These are phyloP conservation scores for Arabis alpina DNA, from an alignment of 345 rosid genomes.

Conservation along the genomic window DNA sequence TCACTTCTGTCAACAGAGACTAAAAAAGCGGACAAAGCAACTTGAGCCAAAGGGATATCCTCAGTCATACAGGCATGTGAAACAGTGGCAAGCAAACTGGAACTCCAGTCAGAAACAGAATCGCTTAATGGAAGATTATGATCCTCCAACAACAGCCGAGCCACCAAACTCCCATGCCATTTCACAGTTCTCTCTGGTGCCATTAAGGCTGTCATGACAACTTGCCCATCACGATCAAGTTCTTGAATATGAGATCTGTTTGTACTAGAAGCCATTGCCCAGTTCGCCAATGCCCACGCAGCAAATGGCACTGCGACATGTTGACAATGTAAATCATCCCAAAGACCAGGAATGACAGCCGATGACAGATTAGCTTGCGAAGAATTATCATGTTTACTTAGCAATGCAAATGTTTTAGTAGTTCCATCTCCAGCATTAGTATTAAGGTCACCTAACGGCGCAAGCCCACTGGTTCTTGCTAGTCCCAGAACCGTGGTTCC, in stretches of 20 bases:
- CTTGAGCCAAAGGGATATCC: constrained; percentile 77
- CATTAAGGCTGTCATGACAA: constrained; percentile 84
- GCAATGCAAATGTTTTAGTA: constrained; percentile 53
- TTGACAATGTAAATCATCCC: constrained; percentile 98
- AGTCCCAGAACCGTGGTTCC: constrained; percentile 91
- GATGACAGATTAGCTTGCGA: constrained; percentile 67
- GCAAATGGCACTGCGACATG: constrained; percentile 99
- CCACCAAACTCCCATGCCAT: constrained; percentile 99
- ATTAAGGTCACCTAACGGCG: constrained; percentile 54
- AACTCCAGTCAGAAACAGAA: constrained; percentile 92
- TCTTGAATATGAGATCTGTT: constrained; percentile 89
- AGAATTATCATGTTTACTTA: constrained; percentile 61
- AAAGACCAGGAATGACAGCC: constrained; percentile 93
- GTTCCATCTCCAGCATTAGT: constrained; percentile 41
- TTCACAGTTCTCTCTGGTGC: constrained; percentile 99
- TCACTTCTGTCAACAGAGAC: constrained; percentile 83
- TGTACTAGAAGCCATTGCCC: constrained; percentile 93
- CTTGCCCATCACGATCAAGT: constrained; percentile 84
- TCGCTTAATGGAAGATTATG: constrained; percentile 74
- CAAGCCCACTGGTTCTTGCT: constrained; percentile 62
- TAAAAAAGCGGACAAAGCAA: constrained; percentile 86
- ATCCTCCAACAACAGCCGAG: constrained; percentile 86
- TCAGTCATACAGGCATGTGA: constrained; percentile 83
- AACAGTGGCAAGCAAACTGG: constrained; percentile 81
- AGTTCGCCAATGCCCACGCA: constrained; percentile 96